Percentiles rank a stretch among this genome's conserved stretches.
phyloP scores from a whole-genome alignment of 306 rosid genomes.

The Cucurbita maxima region DNA sequence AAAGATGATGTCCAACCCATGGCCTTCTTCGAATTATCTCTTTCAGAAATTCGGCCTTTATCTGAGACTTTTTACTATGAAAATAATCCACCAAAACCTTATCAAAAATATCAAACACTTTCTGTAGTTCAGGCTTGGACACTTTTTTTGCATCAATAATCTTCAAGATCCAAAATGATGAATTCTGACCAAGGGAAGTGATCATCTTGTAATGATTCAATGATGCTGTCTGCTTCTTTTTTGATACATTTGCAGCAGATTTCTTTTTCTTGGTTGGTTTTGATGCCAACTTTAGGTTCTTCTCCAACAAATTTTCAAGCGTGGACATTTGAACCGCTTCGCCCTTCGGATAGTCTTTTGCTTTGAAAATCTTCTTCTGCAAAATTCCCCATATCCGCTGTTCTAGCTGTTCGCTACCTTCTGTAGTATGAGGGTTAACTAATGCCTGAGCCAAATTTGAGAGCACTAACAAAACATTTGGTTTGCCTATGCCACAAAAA shows the following conservation, averaged over 20 bases:
- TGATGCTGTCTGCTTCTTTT: conserved; percentile 47
- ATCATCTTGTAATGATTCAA: conserved; percentile 60
- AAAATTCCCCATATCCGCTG: conserved; percentile 92
- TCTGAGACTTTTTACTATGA: conserved; percentile 58
- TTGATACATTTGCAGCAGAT: conserved; percentile 33
- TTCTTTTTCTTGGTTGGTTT: conserved; percentile 55
- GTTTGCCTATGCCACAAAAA: conserved; percentile 45
- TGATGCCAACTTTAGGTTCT: conserved; percentile 69
- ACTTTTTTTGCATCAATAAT: conserved; percentile 56
- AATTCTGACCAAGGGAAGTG: conserved; percentile 52
- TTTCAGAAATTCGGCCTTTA: conserved; percentile 59
- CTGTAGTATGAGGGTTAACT: conserved; percentile 62
- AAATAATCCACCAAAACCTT: conserved; percentile 43
- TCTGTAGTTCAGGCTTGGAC: conserved; percentile 31
- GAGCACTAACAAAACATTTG: conserved; percentile 61
- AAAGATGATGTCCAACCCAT: conserved; percentile 60
- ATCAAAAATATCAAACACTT: conserved; percentile 38
- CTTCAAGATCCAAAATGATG: conserved; percentile 80
- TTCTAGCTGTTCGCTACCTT: conserved; percentile 79
- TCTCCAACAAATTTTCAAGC: conserved; percentile 64
- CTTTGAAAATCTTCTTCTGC: conserved; percentile 63
- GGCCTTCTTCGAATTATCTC: conserved; percentile 63
- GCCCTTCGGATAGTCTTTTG: conserved; percentile 69
- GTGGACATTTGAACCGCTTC: conserved; percentile 49
- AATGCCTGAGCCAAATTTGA: conserved; percentile 60